phyloP scores from a whole-genome alignment of 805 yeast genomes.

The Maudiozyma pseudohumilis region DNA sequence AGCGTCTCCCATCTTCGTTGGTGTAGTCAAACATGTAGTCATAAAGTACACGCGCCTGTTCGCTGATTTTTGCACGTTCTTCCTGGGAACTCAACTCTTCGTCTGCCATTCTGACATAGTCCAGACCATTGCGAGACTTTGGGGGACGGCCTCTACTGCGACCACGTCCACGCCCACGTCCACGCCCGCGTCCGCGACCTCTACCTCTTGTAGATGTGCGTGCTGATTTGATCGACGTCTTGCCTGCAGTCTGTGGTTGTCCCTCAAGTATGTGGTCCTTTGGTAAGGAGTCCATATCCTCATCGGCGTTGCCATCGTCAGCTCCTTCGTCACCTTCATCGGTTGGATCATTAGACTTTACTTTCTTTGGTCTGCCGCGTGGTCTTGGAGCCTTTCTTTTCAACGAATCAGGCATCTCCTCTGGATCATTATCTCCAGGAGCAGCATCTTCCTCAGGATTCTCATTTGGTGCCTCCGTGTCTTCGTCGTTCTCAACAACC shows the following conservation, averaged over 20 bases:
- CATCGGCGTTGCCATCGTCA: neutral
- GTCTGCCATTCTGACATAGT: conserved; percentile 14
- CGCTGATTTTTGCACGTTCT: conserved; percentile 17
- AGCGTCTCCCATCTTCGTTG: conserved; percentile 39
- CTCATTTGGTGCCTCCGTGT: conserved; percentile 5
- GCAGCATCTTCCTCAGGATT: conserved; percentile 33
- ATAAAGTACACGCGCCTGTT: conserved; percentile 32
- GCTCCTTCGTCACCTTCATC: neutral
- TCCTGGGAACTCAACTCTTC: conserved; percentile 15
- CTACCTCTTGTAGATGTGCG: conserved; percentile 12
- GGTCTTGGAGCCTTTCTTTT: conserved; percentile 18
- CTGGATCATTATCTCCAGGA: conserved; percentile 10
- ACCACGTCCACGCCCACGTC: conserved; percentile 16
- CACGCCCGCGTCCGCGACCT: conserved; percentile 13
- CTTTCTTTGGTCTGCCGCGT: conserved; percentile 14
- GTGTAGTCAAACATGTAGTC: conserved; percentile 34
- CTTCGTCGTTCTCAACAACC: conserved; percentile 23
- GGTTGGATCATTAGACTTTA: conserved; percentile 14
- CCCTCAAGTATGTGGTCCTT: neutral
- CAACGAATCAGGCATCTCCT: conserved; percentile 4
- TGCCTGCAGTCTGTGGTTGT: conserved; percentile 13
- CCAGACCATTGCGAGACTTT: conserved; percentile 16
- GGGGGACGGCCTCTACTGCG: conserved; percentile 10
- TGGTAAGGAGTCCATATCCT: neutral
- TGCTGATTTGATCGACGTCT: conserved; percentile 21